These are phyloP conservation scores for Apiospora rasikravindrae DNA, from an alignment of 2,329 filamentous ascomycete species.

Conservation along the genomic window DNA sequence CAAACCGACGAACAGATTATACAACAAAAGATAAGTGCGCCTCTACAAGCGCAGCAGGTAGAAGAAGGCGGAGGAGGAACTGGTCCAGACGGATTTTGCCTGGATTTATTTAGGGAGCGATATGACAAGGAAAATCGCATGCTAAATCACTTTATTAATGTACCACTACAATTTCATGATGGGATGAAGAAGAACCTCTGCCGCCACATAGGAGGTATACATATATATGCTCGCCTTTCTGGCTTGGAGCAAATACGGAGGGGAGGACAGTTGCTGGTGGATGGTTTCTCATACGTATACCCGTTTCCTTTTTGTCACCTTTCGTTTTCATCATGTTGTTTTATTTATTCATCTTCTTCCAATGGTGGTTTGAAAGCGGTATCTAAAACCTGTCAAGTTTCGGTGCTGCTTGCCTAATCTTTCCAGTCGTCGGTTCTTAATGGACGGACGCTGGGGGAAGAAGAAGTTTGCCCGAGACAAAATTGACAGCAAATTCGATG, in stretches of 20 bases:
- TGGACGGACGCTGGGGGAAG: background rate
- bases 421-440: background rate
- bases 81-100: background rate
- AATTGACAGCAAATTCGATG: background rate
- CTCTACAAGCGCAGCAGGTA: background rate
- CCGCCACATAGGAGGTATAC: background rate
- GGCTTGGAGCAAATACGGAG: background rate
- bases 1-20: background rate
- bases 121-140: background rate
- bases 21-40: background rate
- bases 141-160: background rate
- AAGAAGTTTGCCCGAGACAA: background rate
- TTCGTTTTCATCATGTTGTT: background rate
- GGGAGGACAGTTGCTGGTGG: background rate
- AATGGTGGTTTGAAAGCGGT: background rate
- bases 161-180: constrained; percentile 5
- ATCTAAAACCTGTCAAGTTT: background rate
- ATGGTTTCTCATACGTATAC: constrained; percentile 6
- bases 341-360: background rate
- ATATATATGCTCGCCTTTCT: background rate
- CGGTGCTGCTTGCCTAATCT: background rate
- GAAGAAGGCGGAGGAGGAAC: background rate
- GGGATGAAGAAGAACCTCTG: background rate
- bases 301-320: background rate
- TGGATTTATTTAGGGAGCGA: background rate